Evolutionary conservation across 345 rosid genomes (phyloP), one percentile per base, ranked within the genome.

Genomic region (Erodium maritimum): DNA sequence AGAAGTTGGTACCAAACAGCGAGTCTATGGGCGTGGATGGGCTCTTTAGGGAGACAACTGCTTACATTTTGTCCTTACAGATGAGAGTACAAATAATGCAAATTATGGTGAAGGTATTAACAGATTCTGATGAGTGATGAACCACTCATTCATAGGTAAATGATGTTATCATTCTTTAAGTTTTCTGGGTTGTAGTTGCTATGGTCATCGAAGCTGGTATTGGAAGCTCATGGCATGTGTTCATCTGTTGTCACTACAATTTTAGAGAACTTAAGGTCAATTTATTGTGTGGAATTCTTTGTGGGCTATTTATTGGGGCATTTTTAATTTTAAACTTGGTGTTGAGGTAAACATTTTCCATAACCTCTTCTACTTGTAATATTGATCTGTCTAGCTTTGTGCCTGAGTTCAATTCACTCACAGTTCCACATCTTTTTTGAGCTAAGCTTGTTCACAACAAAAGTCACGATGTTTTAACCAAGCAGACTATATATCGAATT

Each of bases 81-180:
- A 84, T 68, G 87, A 84, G 83, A 68, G 89, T 86, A 45, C 69
- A 69, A 52, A 79, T 76, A 50, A 88, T 91, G 98, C 87, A 81
- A 66, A 70, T 76, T 58, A 76, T 91, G 89, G 89, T 88, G 55
- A 73, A 82, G 61, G 72, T 69, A 69, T 69, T 88, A 75, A 59
- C 82, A 19, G 77, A 79, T 67, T 67, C 82, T 55, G 33, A 72
- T 57, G 69, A 70, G 54, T 65, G 65, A 57, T 69, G 68, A 29
- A 29, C 9, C 37, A 64, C 53, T 12, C 25, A 48, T 60, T 52
- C 67, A 50, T 59, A 58, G 70, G 73, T 65, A 65, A 61, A 67
- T 64, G 21, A 18, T 17, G 13, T 22, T 52, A 65, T 59, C 52
- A 16, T 62, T 61, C n/a, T 66, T n/a, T n/a, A n/a, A n/a, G n/a